Percentiles rank a stretch among this genome's conserved stretches.
phyloP scores from a whole-genome alignment of 192 early-diverging fungal genomes.

The Lunasporangiospora selenospora region DNA sequence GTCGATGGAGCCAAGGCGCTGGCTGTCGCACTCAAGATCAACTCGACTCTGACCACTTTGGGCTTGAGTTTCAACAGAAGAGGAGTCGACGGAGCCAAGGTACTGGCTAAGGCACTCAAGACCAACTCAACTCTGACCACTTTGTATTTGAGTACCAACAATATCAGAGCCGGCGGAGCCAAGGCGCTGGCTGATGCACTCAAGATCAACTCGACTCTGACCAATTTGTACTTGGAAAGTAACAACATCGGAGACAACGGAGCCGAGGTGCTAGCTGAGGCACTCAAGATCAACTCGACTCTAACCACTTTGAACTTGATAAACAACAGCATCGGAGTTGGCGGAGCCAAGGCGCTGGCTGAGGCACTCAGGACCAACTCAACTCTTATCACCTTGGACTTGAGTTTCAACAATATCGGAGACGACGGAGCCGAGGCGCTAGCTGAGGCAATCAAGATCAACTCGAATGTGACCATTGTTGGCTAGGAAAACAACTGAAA shows the following conservation, averaged over 20 bases:
- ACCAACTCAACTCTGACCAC: slow-evolving; percentile 10
- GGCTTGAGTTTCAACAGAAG: too few relatives aligned
- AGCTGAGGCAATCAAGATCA: too few relatives aligned
- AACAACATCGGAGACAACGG: slow-evolving; percentile 1
- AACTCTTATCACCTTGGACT: too few relatives aligned
- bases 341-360: slow-evolving; percentile 2
- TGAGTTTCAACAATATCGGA: too few relatives aligned
- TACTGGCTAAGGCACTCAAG: slow-evolving; percentile 2
- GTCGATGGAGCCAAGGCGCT: too few relatives aligned
- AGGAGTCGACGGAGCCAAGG: too few relatives aligned
- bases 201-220: not conserved
- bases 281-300: slow-evolving; percentile 1
- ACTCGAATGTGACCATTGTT: too few relatives aligned
- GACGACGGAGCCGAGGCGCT: too few relatives aligned
- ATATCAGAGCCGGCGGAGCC: not conserved
- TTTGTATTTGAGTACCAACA: not conserved
- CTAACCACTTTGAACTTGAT: not conserved
- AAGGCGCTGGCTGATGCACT: not conserved
- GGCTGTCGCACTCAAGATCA: too few relatives aligned
- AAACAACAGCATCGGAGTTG: not conserved
- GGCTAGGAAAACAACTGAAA: too few relatives aligned
- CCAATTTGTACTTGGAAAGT: not conserved
- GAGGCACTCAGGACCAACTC: slow-evolving; percentile 1
- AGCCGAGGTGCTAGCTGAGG: too few relatives aligned
- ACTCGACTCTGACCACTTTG: too few relatives aligned